Evolutionary conservation across 73 alveolate genomes (phyloP).

Genomic region (Halteria grandinella): DNA sequence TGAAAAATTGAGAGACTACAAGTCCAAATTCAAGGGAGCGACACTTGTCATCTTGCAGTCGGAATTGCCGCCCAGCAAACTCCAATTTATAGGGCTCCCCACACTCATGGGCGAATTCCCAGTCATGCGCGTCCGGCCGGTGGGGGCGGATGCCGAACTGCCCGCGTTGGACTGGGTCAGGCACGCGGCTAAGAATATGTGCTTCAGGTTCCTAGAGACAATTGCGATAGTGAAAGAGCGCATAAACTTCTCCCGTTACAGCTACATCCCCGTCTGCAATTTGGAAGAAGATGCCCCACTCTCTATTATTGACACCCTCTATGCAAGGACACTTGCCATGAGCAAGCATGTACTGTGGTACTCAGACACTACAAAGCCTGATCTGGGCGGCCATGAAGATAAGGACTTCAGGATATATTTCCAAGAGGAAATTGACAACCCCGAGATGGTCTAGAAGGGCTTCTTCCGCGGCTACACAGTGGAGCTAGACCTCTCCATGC

Average conservation of each 20-base stretch:
- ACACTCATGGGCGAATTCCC: constrained; percentile 78
- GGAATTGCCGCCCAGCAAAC: constrained; percentile 44
- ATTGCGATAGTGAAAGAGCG: constrained; percentile 71
- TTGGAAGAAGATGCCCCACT: constrained; percentile 78
- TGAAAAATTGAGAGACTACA: constrained; percentile 67
- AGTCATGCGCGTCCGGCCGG: constrained; percentile 61
- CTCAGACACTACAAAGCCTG: constrained; percentile 83
- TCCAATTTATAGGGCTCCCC: constrained; percentile 63
- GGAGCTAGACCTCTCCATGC: constrained; percentile 79
- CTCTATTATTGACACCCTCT: constrained; percentile 80
- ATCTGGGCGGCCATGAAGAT: constrained; percentile 92
- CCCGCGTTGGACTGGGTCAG: constrained; percentile 96
- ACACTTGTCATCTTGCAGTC: constrained; percentile 46
- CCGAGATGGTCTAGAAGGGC: constrained; percentile 78
- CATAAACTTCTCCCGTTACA: constrained; percentile 74
- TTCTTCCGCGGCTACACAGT: constrained; percentile 84
- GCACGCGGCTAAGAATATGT: constrained; percentile 74
- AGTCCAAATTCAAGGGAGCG: constrained; percentile 45
- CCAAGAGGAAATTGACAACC: constrained; percentile 80
- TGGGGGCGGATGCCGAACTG: too few relatives aligned
- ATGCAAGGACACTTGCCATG: constrained; percentile 74
- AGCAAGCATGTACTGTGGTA: constrained; percentile 86
- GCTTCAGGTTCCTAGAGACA: constrained; percentile 70
- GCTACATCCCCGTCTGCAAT: constrained; percentile 86
- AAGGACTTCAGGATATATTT: constrained; percentile 64